Base-by-base conservation (phyloP, 306 rosid genomes). In the Inga oerstediana region DNA sequence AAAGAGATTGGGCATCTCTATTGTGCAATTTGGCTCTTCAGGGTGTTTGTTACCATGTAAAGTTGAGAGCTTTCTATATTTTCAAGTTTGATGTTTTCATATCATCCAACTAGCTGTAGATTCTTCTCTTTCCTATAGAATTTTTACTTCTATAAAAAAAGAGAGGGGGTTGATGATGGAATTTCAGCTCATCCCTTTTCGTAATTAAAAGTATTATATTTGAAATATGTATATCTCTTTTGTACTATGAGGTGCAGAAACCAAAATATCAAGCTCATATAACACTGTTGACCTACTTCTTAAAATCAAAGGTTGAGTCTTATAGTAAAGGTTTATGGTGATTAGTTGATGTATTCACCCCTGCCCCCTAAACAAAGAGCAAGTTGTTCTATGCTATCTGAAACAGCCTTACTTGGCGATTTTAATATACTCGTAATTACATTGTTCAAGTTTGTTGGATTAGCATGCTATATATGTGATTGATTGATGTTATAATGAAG, bases 401-500 rank as follows among this genome's bases (percentile, higher is more conserved):
- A 52, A 79, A 27, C 67, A 39, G 10, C 7, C 71, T 66, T 48
- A 30, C 27, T n/a, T 62, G 16, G 54, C 54, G 61, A 39, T 65
- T 27, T 45, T 75, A 39, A 48, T 74, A 72, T 51, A 34, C 43
- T 6, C 1, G 43, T 6, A 39, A 64, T 67, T 81, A 34, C 72
- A 67, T 70, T 14, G 34, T 62, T 45, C 61, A 32, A 78, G 80
- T 65, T 34, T 75, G 11, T 76, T 8, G 19, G 34, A 81, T 65
- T 52, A 64, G 15, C 5, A 11, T 70, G 77, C 74, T 19, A 76
- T 27, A 27, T 52, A 71, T 76, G 71, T 58, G 32, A 71, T 44
- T 76, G 61, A 67, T 30, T 78, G 46, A 44, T 11, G 54, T 48
- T 10, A 82, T 78, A 52, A 35, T 17, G 83, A 77, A 52, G 52